A percentile compares a stretch with the other conserved stretches of the same genome.
These are phyloP conservation scores for Gloeopeniophorella convolvens DNA, from an alignment of 768 basidiomycete species.

Conservation along the genomic window DNA sequence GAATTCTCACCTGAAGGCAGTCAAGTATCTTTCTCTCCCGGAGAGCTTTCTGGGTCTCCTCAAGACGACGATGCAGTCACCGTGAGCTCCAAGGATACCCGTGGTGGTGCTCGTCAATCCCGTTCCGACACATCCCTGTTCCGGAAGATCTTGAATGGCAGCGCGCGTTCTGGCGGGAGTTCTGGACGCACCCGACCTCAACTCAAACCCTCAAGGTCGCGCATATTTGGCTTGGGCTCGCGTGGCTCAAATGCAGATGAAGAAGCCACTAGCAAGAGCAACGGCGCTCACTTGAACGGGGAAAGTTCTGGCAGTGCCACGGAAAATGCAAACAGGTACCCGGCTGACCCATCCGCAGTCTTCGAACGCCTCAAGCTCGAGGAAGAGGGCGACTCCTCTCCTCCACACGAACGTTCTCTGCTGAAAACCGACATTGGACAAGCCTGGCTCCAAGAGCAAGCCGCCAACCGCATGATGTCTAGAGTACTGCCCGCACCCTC, in stretches of 20 bases:
- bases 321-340: not conserved
- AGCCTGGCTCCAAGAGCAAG: slow-evolving; percentile 18
- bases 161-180: not conserved
- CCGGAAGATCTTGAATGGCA: slow-evolving; percentile 7
- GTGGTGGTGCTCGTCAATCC: slow-evolving; percentile 18
- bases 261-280: not conserved
- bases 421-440: slow-evolving; percentile 4
- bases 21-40: slow-evolving; percentile 47
- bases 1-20: slow-evolving; percentile 61
- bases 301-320: not conserved
- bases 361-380: slow-evolving; percentile 15
- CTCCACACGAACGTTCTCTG: slow-evolving; percentile 3
- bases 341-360: slow-evolving; percentile 8
- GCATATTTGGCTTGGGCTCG: slow-evolving; percentile 5
- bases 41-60: slow-evolving; percentile 35
- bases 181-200: not conserved
- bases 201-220: slow-evolving; percentile 11
- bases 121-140: slow-evolving; percentile 29
- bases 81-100: slow-evolving; percentile 62
- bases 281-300: not conserved
- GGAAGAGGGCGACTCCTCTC: not conserved
- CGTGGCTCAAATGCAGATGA: slow-evolving; percentile 5
- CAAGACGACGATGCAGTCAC: slow-evolving; percentile 70
- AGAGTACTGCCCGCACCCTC: slow-evolving; percentile 6
- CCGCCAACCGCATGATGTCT: not conserved